Conservation (phyloP, 495 filamentous ascomycete species). For the Aspergillus funiculosus region DNA sequence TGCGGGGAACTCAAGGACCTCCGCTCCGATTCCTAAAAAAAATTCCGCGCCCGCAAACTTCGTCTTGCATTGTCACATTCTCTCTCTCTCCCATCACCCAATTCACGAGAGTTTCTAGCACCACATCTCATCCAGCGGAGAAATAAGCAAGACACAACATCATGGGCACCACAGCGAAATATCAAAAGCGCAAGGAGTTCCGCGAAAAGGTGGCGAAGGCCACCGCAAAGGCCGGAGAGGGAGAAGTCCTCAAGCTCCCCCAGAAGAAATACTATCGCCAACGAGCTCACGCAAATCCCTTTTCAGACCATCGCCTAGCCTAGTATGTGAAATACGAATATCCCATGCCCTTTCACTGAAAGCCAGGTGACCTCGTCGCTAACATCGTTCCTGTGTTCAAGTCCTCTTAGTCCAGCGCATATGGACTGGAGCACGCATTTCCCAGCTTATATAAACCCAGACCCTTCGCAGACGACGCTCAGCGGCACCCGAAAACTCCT, state of each 20-base stretch:
- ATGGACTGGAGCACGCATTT: conserved; percentile 91
- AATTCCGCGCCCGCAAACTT: not conserved
- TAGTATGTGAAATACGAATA: too few relatives aligned
- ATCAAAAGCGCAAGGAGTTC: conserved; percentile 70
- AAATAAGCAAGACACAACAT: conserved; percentile 28
- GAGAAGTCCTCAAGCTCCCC: conserved; percentile 51
- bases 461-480: conserved; percentile 30
- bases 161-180: conserved; percentile 54
- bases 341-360: not conserved
- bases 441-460: conserved; percentile 57
- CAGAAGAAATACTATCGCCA: conserved; percentile 95
- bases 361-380: too few relatives aligned
- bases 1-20: conserved; percentile 9
- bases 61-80: too few relatives aligned
- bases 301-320: conserved; percentile 81
- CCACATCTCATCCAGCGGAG: not conserved
- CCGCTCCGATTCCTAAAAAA: not conserved
- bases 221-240: conserved; percentile 8
- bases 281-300: conserved; percentile 93
- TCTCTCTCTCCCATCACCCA: not conserved
- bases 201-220: conserved; percentile 36
- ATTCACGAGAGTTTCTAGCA: too few relatives aligned
- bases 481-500: conserved; percentile 42
- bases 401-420: conserved; percentile 69
- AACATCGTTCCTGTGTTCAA: too few relatives aligned